Evolutionary conservation across 768 basidiomycete species (phyloP), one percentile per base, ranked within the genome.

Genomic region (Terana coerulea): DNA sequence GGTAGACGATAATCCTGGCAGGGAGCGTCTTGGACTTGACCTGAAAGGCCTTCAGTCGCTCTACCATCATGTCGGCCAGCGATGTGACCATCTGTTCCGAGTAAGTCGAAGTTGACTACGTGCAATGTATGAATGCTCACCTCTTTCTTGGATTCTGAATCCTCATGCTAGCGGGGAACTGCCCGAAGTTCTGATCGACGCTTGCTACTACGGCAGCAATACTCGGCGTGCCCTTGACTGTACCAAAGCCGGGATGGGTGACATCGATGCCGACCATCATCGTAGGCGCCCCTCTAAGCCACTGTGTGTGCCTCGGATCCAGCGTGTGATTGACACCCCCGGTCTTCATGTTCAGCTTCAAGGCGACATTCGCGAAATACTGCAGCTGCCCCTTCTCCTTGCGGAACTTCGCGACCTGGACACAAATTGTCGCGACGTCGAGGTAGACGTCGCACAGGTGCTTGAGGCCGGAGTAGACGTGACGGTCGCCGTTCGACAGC

Each of bases 211-310:
- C 74, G 0, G 79, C 80, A 1, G 79, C 80, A 42, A 80, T 68
- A 14, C 77, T 78, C 9, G 79, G 75, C 15, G 79, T 79, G 12
- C 79, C 76, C 25, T 63, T 61, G 55, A 81, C 75, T 51, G 85
- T 88, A 1, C 84, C 84, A 4, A 81, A 83, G 17, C 89, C 86
- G 19, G 89, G 88, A 67, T 92, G 89, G 1, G 87, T 91, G 21
- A 88, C 86, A 60, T 80, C 79, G 71, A 78, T 77, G 15, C 79
- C 79, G 3, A 81, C 75, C 35, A 80, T 52, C 76, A 80, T 80
- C 15, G 79, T 80, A 31, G 74, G 67, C 39, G 64, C 60, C 19
- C 59, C 49, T 33, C 57, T 62, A 25, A 80, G 62, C 74, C 72
- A 77, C 33, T 15, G 57, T 26, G 65, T 61, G 49, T 68, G 72